Evolutionary conservation across 257 asterid species (phyloP), one percentile per base, ranked within the genome.

Genomic region (Nemophila menziesii): DNA sequence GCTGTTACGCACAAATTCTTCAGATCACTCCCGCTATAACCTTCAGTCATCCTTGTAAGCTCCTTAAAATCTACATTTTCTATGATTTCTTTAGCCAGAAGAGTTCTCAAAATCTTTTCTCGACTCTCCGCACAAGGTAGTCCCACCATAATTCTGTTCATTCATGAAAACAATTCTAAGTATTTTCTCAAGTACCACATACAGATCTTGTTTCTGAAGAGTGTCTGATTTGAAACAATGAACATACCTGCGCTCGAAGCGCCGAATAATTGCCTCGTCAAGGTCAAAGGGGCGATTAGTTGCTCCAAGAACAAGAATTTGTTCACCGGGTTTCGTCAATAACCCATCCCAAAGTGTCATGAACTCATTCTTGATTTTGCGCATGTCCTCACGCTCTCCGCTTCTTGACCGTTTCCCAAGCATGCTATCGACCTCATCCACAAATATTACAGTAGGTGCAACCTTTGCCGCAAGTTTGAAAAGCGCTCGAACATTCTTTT

Each of bases 371-470:
- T 90, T 90, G 3, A 90, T 90, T 65, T 85, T 90, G 14, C 99
- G 56, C 99, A 90, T 90, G 8, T 96, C 99, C 70, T 90, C 99
- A 0, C 85, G 96, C 72, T 90, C 99, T 34, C 96, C 96, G 0
- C 69, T 94, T 67, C 94, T 72, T 5, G 93, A 78, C 63, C 99
- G 61, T 68, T 85, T 96, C 51, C 99, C 99, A 10, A 90, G 92
- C 96, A 90, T 90, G 58, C 99, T 90, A 55, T 90, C 99, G 39
- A 90, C 99, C 70, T 90, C 99, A 33, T 90, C 99, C 51, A 90
- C 94, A 45, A 90, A 90, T 45, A 90, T 79, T 39, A 90, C 85
- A 0, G 96, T 85, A 0, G 99, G 96, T 39, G 99, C 74, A 55
- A 90, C 93, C 68, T 90, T 90, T 5, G 94, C 84, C 6, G 99